These are phyloP conservation scores for Myxozyma kluyveri DNA, from an alignment of 805 yeast species.

Conservation along the genomic window DNA sequence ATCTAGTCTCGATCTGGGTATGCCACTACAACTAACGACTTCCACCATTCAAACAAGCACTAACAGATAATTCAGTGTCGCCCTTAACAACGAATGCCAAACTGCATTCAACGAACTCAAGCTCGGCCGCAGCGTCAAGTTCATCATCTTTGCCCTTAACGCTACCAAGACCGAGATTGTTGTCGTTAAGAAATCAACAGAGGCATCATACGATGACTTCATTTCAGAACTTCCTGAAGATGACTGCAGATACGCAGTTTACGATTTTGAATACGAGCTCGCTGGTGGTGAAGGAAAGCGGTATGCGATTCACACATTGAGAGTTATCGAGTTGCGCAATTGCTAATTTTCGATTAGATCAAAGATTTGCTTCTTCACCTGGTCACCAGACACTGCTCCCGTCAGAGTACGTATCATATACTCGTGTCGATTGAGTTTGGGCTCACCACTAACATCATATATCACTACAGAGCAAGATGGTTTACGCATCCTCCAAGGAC, in stretches of 20 bases:
- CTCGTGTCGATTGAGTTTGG: neutral
- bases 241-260: slow-evolving; percentile 94
- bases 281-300: slow-evolving; percentile 92
- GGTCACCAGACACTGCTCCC: slow-evolving; percentile 98
- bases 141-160: slow-evolving; percentile 75
- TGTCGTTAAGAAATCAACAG: slow-evolving; percentile 79
- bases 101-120: slow-evolving; percentile 93
- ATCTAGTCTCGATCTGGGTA: slow-evolving; percentile 34
- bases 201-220: slow-evolving; percentile 76
- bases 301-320: slow-evolving; percentile 50
- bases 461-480: slow-evolving; percentile 67
- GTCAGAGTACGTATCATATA: slow-evolving; percentile 48
- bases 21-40: neutral
- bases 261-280: slow-evolving; percentile 93
- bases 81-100: slow-evolving; percentile 86
- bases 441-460: neutral
- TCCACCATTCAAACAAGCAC: neutral
- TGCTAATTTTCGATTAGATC: slow-evolving; percentile 38
- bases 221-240: slow-evolving; percentile 87
- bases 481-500: slow-evolving; percentile 96
- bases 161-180: slow-evolving; percentile 86
- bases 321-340: neutral
- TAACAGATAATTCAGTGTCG: slow-evolving; percentile 52
- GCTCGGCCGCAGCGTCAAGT: slow-evolving; percentile 80
- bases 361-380: slow-evolving; percentile 70